These are phyloP conservation scores for Cryomyces minteri DNA, from an alignment of 495 filamentous ascomycete genomes.

Conservation along the genomic window DNA sequence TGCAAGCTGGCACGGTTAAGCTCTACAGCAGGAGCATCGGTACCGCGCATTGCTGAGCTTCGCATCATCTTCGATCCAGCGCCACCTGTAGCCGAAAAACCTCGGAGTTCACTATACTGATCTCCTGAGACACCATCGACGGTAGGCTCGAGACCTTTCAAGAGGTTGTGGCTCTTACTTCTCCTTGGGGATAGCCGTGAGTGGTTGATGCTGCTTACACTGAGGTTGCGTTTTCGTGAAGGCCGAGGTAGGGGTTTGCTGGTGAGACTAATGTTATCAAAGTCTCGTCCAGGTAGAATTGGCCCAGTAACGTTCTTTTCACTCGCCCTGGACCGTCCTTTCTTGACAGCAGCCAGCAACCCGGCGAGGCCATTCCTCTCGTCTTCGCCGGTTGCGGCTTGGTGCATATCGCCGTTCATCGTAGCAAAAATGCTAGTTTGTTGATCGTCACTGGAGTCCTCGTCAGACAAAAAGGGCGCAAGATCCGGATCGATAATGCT, in stretches of 20 bases:
- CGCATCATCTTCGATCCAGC: conserved; percentile 40
- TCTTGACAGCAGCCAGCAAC: conserved; percentile 33
- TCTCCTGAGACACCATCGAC: neutral
- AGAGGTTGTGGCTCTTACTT: conserved; percentile 20
- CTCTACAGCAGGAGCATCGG: conserved; percentile 53
- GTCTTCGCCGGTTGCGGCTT: conserved; percentile 19
- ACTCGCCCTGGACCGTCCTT: conserved; percentile 48
- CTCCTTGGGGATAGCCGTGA: conserved; percentile 47
- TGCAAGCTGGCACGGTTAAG: conserved; percentile 72
- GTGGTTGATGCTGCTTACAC: conserved; percentile 52
- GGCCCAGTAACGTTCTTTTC: conserved; percentile 50
- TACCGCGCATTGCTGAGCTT: conserved; percentile 72
- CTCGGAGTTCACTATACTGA: neutral
- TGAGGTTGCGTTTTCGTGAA: conserved; percentile 55
- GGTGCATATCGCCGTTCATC: conserved; percentile 30
- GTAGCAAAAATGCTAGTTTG: conserved; percentile 73
- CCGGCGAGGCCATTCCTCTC: conserved; percentile 31
- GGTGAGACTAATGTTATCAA: conserved; percentile 37
- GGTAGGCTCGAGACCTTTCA: conserved; percentile 6
- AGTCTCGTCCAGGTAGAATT: conserved; percentile 40
- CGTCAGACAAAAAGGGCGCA: conserved; percentile 88
- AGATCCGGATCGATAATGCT: conserved; percentile 96
- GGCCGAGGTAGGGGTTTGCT: conserved; percentile 37
- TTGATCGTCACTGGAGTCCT: conserved; percentile 80
- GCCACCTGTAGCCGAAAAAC: neutral